Percentiles rank a stretch among this genome's conserved stretches.
Evolutionary conservation across 176 grass and related monocot genomes (phyloP).

Genomic region (Bothriochloa decipiens): DNA sequence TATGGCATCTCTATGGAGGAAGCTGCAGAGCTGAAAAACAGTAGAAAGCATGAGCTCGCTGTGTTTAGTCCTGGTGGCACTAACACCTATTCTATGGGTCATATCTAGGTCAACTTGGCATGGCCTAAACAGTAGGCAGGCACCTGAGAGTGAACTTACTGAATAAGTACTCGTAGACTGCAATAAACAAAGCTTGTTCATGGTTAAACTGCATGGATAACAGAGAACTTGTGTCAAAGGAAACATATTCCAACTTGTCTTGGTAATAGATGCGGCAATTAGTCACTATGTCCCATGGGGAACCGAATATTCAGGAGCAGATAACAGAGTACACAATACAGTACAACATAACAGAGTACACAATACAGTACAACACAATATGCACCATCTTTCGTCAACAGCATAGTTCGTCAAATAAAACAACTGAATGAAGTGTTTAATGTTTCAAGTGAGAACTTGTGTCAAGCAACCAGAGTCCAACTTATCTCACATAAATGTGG

Average conservation of each 20-base stretch:
- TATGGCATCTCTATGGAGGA: conserved; percentile 14
- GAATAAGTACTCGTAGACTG: not conserved
- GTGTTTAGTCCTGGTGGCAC: not conserved
- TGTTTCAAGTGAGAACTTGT: no score
- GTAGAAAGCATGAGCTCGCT: not conserved
- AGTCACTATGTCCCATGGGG: not conserved
- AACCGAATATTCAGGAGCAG: not conserved
- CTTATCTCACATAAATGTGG: no score
- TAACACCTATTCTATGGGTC: no score
- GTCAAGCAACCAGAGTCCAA: no score
- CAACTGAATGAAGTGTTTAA: no score
- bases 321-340: not conserved
- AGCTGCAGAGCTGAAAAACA: not conserved
- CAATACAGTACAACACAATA: not conserved
- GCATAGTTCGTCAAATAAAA: no score
- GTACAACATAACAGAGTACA: no score
- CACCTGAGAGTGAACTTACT: not conserved
- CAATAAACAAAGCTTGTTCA: not conserved
- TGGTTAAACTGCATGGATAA: not conserved
- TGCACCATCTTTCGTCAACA: no score
- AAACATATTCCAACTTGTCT: not conserved
- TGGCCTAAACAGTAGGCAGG: not conserved
- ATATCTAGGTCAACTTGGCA: not conserved
- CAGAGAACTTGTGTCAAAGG: no score
- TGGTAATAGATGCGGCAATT: not conserved